A percentile compares a stretch with the other conserved stretches of the same genome.
These are phyloP conservation scores for Vaccinium darrowii DNA, from an alignment of 148 eudicot species.

Conservation along the genomic window DNA sequence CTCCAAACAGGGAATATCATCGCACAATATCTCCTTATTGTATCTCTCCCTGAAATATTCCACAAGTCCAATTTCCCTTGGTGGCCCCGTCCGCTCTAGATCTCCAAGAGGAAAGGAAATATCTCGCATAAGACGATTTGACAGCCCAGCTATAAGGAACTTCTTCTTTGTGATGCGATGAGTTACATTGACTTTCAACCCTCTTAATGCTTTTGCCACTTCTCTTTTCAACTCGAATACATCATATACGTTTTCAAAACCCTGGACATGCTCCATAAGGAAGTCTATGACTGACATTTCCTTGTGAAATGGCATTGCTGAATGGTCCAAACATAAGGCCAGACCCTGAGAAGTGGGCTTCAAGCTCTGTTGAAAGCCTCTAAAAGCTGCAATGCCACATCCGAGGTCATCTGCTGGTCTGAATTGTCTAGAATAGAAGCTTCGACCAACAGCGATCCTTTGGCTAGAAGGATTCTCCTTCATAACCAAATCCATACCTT, in stretches of 20 bases:
- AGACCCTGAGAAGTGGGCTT: conserved; percentile 32
- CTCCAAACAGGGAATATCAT: conserved; percentile 46
- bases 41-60: conserved; percentile 52
- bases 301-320: conserved; percentile 48
- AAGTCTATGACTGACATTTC: conserved; percentile 46
- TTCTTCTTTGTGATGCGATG: conserved; percentile 59
- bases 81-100: conserved; percentile 33
- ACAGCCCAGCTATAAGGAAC: conserved; percentile 41
- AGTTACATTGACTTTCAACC: conserved; percentile 53
- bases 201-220: conserved; percentile 31
- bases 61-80: conserved; percentile 26
- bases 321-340: conserved; percentile 57
- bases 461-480: conserved; percentile 1
- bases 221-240: conserved; percentile 11
- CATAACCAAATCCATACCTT: neutral
- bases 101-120: conserved; percentile 35
- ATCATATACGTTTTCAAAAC: conserved; percentile 19
- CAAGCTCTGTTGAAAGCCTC: conserved; percentile 11
- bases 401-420: neutral
- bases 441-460: neutral
- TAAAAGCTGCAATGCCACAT: conserved; percentile 2
- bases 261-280: conserved; percentile 37
- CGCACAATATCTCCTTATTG: conserved; percentile 17
- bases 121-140: conserved; percentile 30
- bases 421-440: conserved; percentile 12